phyloP scores from a whole-genome alignment of 495 filamentous ascomycete genomes.

The Ascobolus immersus region DNA sequence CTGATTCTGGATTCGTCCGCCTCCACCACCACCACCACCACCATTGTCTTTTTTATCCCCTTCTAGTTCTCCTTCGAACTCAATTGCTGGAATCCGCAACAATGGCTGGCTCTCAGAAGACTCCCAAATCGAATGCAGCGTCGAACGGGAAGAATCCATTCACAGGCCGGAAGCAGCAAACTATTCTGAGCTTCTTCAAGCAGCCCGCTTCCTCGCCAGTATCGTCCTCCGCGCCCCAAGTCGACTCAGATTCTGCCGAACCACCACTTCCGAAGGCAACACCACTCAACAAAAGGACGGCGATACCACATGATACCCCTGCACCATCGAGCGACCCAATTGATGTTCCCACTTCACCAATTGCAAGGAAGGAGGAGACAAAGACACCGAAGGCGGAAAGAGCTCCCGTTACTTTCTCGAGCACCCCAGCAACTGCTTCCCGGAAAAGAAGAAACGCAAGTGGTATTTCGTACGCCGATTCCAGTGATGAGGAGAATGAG shows the following conservation, averaged over 20 bases:
- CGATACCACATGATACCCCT: not conserved
- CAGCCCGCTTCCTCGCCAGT: too few species aligned
- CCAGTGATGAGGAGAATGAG: slow-evolving; percentile 1
- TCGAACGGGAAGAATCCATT: not conserved
- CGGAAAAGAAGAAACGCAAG: not conserved
- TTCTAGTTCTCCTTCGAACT: too few species aligned
- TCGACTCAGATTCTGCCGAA: too few species aligned
- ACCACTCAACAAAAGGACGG: not conserved
- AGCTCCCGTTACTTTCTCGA: not conserved
- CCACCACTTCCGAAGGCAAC: not conserved
- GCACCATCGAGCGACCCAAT: not conserved
- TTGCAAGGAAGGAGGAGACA: not conserved
- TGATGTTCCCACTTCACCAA: not conserved
- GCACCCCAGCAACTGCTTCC: not conserved
- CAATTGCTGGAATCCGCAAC: too few species aligned
- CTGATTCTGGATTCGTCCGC: too few species aligned
- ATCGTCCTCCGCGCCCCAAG: too few species aligned
- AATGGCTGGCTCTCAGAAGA: too few species aligned
- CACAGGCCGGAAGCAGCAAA: not conserved
- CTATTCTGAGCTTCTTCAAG: slow-evolving; percentile 1
- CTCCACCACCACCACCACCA: too few species aligned
- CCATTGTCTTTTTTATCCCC: too few species aligned
- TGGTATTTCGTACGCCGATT: not conserved
- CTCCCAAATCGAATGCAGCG: not conserved
- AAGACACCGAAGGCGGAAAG: not conserved